Conservation (phyloP, 2,329 filamentous ascomycete species). For the Penicillium frequentans region DNA sequence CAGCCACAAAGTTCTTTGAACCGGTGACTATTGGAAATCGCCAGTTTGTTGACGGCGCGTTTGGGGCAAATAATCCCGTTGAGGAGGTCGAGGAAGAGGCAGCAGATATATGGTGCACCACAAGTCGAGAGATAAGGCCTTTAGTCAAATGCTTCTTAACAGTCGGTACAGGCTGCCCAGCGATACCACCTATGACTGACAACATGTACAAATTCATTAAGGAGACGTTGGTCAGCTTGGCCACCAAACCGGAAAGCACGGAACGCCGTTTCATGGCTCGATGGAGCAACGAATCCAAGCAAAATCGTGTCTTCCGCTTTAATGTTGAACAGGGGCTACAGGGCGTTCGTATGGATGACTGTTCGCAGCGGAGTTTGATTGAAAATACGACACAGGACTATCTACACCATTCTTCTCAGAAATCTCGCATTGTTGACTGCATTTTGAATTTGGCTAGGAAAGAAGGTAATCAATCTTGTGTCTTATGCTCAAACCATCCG, state of each 20-base stretch:
- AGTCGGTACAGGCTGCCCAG: constrained; percentile 20
- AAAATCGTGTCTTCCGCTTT: constrained; percentile 34
- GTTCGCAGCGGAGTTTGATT: constrained; percentile 16
- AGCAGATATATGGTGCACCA: constrained; percentile 17
- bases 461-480: background rate
- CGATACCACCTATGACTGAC: constrained; percentile 4
- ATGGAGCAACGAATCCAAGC: constrained; percentile 7
- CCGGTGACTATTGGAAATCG: constrained; percentile 12
- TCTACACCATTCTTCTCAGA: constrained; percentile 7
- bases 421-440: constrained; percentile 5
- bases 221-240: constrained; percentile 18
- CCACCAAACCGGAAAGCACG: constrained; percentile 11
- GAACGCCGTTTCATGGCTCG: constrained; percentile 17
- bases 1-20: constrained; percentile 42
- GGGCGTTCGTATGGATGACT: constrained; percentile 37
- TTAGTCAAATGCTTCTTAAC: constrained; percentile 26
- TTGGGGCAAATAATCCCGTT: constrained; percentile 38
- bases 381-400: constrained; percentile 15
- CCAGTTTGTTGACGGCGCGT: constrained; percentile 34
- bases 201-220: constrained; percentile 13
- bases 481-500: too few relatives aligned
- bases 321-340: constrained; percentile 40
- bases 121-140: constrained; percentile 7
- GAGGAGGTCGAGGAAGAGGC: constrained; percentile 31
- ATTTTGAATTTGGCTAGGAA: constrained; percentile 4